Base-by-base conservation (phyloP, 2,329 filamentous ascomycete genomes). In the Fusarium dlaminii region DNA sequence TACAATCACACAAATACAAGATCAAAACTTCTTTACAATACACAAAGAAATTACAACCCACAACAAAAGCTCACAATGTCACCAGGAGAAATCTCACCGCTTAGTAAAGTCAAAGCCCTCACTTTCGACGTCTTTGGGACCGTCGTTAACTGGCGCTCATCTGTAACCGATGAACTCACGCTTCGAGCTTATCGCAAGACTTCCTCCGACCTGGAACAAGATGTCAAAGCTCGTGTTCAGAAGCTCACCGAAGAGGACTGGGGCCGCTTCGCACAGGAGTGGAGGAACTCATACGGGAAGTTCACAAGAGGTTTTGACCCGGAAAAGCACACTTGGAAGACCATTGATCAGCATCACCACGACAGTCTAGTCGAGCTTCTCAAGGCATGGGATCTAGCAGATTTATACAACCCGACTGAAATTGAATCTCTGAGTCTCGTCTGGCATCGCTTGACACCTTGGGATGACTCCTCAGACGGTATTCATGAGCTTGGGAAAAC, bases 81-180 rank as follows among this genome's bases (percentile, higher is more conserved):
- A 6, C 78, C 80, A 14, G 69, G 69, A 43, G 59, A 68, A 30
- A 29, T 73, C 4, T 77, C 79, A 1, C 78, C 80, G 5, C 75
- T 83, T 20, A 54, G 74, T 30, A 69, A 78, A 34, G 76, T 89
- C 72, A 90, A 90, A 74, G 92, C 89, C 13, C 84, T 95, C 39
- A 86, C 91, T 61, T 94, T 94, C 78, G 93, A 95, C 82, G 89
- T 94, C 76, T 95, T 95, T 81, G 93, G 93, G 74, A 96, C 94
- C 3, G 90, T 92, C 72, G 93, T 96, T 51, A 88, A 96, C 84
- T 96, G 93, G 93, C 91, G 93, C 64, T 85, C 85, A 43, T 90
- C 90, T 5, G 89, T 96, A 27, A 89, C 87, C 20, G 83, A 86
- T 14, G 88, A 89, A 61, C 87, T 96, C 54, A 80, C 83, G 30